Evolutionary conservation across 169 alveolate species (phyloP).

Genomic region (Eimeria mitis): DNA sequence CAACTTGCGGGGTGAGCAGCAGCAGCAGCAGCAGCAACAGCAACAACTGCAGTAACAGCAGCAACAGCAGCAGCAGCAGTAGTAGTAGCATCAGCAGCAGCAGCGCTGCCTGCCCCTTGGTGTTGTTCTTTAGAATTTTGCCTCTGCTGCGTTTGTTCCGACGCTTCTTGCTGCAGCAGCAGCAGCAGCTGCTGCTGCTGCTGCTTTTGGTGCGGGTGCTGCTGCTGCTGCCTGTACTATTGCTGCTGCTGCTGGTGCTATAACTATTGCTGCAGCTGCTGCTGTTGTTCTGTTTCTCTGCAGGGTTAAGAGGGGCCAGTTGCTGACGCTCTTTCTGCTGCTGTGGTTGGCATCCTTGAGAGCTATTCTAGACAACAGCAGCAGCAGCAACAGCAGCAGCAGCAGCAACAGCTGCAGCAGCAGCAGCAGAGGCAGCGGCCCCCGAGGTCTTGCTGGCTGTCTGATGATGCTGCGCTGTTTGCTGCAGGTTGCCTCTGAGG

Average conservation of each 20-base stretch:
- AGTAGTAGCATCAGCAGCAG: no score
- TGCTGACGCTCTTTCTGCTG: constrained; percentile 15
- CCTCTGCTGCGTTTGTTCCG: neutral
- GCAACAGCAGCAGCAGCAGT: neutral
- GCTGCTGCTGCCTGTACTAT: no score
- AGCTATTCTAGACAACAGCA: constrained; percentile 9
- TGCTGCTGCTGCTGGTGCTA: no score
- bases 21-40: neutral
- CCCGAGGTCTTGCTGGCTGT: constrained; percentile 9
- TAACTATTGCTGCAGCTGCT: no score
- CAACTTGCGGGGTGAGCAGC: neutral
- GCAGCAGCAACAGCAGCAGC: constrained; percentile 28
- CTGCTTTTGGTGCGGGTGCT: no score
- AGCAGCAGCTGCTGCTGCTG: constrained; percentile 1
- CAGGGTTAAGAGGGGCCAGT: constrained; percentile 12
- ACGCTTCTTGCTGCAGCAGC: neutral
- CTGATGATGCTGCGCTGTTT: constrained; percentile 14
- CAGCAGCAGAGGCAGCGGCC: neutral
- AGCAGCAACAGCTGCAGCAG: neutral
- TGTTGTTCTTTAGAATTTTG: no score
- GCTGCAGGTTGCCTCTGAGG: constrained; percentile 37
- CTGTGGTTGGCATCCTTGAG: constrained; percentile 10
- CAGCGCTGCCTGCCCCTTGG: no score
- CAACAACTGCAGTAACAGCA: neutral
- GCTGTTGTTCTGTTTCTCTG: neutral